Evolutionary conservation across 2,329 filamentous ascomycete genomes (phyloP).

Genomic region (Pseudovirgaria hyperparasitica): DNA sequence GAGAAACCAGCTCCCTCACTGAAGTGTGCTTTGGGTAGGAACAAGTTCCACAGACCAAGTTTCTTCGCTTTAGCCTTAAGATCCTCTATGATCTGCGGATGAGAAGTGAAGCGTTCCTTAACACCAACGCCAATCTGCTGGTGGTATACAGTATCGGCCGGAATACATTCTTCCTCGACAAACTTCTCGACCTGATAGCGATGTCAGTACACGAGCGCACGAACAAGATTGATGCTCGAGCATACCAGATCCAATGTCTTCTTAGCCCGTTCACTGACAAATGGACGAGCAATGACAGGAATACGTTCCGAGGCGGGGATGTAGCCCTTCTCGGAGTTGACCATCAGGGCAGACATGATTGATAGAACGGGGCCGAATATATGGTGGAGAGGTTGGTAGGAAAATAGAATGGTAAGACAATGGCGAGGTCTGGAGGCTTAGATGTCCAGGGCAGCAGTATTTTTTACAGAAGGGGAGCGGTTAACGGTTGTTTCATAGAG

Average conservation of each 20-base stretch:
- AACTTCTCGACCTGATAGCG: constrained; percentile 67
- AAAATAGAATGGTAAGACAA: too few relatives aligned
- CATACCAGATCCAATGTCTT: constrained; percentile 64
- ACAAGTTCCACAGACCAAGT: constrained; percentile 96
- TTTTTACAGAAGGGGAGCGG: constrained; percentile 7
- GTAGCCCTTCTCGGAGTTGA: constrained; percentile 23
- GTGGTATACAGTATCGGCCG: constrained; percentile 64
- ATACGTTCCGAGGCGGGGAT: constrained; percentile 41
- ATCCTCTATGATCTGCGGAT: constrained; percentile 74
- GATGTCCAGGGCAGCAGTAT: too few relatives aligned
- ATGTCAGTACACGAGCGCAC: background rate
- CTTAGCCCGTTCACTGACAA: constrained; percentile 74
- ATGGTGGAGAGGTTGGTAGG: constrained; percentile 8
- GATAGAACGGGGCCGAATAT: constrained; percentile 1
- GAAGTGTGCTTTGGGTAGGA: constrained; percentile 89
- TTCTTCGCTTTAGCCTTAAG: constrained; percentile 73
- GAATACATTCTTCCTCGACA: constrained; percentile 78
- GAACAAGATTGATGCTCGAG: constrained; percentile 1
- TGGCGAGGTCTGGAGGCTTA: too few relatives aligned
- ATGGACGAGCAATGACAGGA: constrained; percentile 44
- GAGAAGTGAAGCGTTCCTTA: constrained; percentile 60
- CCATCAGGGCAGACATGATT: constrained; percentile 21
- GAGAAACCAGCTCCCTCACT: constrained; percentile 87
- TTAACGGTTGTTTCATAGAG: constrained; percentile 4
- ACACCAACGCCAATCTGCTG: constrained; percentile 65